Percentiles rank a stretch among this genome's conserved stretches.
These are phyloP conservation scores for Trypanosoma cruzi DNA, from an alignment of 208 protist species.

Conservation along the genomic window DNA sequence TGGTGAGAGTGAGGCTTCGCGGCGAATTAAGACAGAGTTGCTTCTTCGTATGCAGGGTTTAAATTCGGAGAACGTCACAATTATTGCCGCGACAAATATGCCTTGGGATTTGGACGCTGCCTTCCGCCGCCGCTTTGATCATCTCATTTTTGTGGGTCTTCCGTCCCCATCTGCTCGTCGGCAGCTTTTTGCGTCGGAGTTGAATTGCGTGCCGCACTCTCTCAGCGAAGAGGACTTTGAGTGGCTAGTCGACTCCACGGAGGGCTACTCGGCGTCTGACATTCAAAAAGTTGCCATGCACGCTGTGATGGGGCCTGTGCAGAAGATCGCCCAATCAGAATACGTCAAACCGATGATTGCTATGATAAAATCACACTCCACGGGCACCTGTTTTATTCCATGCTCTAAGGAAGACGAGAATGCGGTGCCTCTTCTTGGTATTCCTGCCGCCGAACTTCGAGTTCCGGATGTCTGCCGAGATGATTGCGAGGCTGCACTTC, in stretches of 20 bases:
- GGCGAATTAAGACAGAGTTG: constrained; percentile 99
- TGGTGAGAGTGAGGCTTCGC: constrained; percentile 85
- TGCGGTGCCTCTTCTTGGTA: constrained; percentile 21
- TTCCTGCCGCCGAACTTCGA: constrained; percentile 24
- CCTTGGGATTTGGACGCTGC: constrained; percentile 93
- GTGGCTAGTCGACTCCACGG: constrained; percentile 42
- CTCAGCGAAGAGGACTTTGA: constrained; percentile 45
- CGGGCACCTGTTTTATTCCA: constrained; percentile 26
- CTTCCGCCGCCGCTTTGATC: constrained; percentile 88
- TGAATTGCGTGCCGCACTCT: constrained; percentile 41
- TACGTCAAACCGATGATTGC: constrained; percentile 18
- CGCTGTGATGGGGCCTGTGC: constrained; percentile 94
- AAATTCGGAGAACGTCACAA: constrained; percentile 43
- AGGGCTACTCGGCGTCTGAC: constrained; percentile 94
- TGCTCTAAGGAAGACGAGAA: constrained; percentile 33
- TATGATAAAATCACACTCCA: neutral
- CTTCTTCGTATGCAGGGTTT: constrained; percentile 94
- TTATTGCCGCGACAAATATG: constrained; percentile 93
- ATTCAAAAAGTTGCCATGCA: constrained; percentile 89
- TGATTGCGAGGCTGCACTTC: constrained; percentile 49
- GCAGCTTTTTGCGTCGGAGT: constrained; percentile 32
- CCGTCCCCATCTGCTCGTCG: constrained; percentile 42
- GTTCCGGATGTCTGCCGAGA: constrained; percentile 38
- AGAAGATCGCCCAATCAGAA: constrained; percentile 61
- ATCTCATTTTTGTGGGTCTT: constrained; percentile 84